phyloP scores from a whole-genome alignment of 2,329 filamentous ascomycete species.

The Ceratocystis ficicola region DNA sequence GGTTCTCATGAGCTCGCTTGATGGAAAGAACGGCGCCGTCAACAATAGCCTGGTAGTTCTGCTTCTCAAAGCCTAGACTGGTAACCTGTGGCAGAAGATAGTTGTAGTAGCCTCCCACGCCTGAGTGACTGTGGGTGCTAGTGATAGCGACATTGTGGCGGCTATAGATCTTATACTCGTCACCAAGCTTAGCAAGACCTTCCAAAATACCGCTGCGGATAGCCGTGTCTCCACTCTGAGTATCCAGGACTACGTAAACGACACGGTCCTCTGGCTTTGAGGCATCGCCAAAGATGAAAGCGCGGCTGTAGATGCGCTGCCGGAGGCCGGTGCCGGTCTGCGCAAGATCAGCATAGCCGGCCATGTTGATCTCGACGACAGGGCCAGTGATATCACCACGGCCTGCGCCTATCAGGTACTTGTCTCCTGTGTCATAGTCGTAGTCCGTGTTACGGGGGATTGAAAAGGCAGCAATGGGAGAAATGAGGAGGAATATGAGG shows the following conservation, averaged over 20 bases:
- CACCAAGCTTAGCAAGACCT: conserved; percentile 53
- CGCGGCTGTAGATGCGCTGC: conserved; percentile 72
- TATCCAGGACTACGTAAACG: conserved; percentile 78
- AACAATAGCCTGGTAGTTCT: conserved; percentile 78
- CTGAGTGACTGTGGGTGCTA: conserved; percentile 82
- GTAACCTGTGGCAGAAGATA: conserved; percentile 84
- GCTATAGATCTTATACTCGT: conserved; percentile 61
- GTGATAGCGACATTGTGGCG: conserved; percentile 77
- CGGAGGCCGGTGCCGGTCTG: conserved; percentile 75
- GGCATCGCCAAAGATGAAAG: conserved; percentile 70
- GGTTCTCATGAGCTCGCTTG: conserved; percentile 35
- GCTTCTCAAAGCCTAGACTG: conserved; percentile 69
- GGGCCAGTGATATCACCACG: conserved; percentile 52
- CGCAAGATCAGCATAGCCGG: conserved; percentile 69
- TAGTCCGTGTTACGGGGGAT: neutral
- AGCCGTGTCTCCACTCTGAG: conserved; percentile 73
- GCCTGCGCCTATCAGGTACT: conserved; percentile 40
- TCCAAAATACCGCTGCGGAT: conserved; percentile 72
- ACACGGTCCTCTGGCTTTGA: conserved; percentile 56
- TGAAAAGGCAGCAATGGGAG: neutral
- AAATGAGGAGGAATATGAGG: neutral
- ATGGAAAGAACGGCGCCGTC: conserved; percentile 63
- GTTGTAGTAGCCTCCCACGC: conserved; percentile 83
- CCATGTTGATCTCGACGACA: conserved; percentile 79
- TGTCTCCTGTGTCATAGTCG: conserved; percentile 12